Base-by-base conservation (phyloP, 257 asterid genomes). In the Solanum chaucha region DNA sequence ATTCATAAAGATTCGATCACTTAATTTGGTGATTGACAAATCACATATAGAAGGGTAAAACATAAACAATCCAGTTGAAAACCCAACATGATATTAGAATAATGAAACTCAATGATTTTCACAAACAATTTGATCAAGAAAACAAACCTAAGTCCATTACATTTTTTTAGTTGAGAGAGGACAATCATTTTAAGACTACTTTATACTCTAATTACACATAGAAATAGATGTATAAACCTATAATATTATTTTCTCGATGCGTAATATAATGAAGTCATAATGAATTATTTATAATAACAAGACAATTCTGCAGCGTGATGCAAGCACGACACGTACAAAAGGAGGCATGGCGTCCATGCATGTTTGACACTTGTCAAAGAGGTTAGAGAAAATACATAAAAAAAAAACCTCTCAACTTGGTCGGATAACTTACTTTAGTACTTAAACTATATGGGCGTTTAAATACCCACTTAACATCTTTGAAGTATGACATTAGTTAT, bases 391-490 rank as follows among this genome's bases (percentile, higher is more conserved):
- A 41, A 41, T 41, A 10, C 48, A 41, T 41, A 3, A 3, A 41
- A 41, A 40, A 41, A 41, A 10, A 2, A 1, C 10, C 0, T 0
- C 14, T 41, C 0, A 41, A 10, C 5, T 11, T 41, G 14, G 0
- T 41, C 15, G 14, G 15, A 41, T 41, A 41, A 41, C 5, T 41
- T 41, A 41, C 5, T 10, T 41, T 10, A 41, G 48, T 41, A 41
- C 14, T 41, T 41, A 41, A 41, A 41, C 5, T 41, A 41, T 10
- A 41, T 0, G 48, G 0, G 2, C 2, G 2, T 41, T 41, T 41
- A 41, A 41, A 41, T 41, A 41, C 14, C 48, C 14, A 0, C 14
- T 41, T 44, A 4, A 44, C 51, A 44, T 11, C 51, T 44, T 44
- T 44, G 51, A 44, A 44, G 15, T 11, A 13, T 58, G 65, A 20